These are phyloP conservation scores for Pseudonitzschia multistriata DNA, from an alignment of 108 stramenopile species.

Conservation along the genomic window DNA sequence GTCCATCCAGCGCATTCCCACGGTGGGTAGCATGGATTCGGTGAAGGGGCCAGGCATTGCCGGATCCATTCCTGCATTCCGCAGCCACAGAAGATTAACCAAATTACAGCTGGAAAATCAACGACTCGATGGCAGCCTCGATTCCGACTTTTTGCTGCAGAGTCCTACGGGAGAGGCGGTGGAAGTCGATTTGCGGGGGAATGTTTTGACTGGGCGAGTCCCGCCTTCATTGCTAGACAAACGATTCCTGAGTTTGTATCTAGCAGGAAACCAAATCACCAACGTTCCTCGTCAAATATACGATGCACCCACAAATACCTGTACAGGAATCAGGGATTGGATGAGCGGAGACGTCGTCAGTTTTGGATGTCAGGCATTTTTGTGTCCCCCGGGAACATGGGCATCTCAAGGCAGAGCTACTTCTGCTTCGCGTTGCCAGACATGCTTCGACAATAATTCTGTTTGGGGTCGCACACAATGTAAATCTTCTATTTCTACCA, in stretches of 20 bases:
- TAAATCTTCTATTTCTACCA: constrained; percentile 29
- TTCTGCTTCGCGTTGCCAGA: constrained; percentile 5
- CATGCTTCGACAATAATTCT: not conserved
- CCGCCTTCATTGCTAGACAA: constrained; percentile 30
- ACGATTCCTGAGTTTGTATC: constrained; percentile 28
- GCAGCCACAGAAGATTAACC: constrained; percentile 20
- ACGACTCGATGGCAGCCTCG: constrained; percentile 36
- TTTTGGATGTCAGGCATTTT: constrained; percentile 69
- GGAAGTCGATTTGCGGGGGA: constrained; percentile 37
- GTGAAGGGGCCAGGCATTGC: constrained; percentile 32
- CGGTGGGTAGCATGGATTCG: constrained; percentile 4
- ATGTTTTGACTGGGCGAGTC: constrained; percentile 35
- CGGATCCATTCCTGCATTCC: constrained; percentile 39
- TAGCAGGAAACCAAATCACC: constrained; percentile 46
- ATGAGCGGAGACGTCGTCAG: constrained; percentile 57
- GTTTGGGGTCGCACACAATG: constrained; percentile 34
- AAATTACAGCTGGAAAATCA: constrained; percentile 40
- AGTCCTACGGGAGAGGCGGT: constrained; percentile 22
- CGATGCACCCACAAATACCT: constrained; percentile 15
- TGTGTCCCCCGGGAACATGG: constrained; percentile 69
- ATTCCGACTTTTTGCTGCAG: constrained; percentile 29
- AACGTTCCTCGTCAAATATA: constrained; percentile 30
- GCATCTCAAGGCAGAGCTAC: constrained; percentile 42
- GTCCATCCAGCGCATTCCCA: constrained; percentile 13
- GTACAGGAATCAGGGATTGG: constrained; percentile 34